Conservation (phyloP, 345 rosid species). For the Lepidium didymum region DNA sequence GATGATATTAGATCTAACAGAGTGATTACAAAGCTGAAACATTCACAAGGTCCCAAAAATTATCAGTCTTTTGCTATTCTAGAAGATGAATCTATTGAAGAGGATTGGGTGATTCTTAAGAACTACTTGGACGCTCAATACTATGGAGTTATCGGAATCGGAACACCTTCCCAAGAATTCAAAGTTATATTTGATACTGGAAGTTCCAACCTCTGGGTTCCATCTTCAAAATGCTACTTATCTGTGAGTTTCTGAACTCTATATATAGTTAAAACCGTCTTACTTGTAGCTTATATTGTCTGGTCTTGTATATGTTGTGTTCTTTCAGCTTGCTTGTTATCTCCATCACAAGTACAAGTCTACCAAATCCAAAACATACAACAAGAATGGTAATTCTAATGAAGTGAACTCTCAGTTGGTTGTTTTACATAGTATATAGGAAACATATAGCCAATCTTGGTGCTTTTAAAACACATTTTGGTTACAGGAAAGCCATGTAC, state of each 20-base stretch:
- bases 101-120: constrained; percentile 48
- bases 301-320: not conserved
- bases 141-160: constrained; percentile 65
- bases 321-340: constrained; percentile 61
- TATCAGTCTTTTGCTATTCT: not conserved
- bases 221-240: constrained; percentile 64
- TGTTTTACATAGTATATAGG: not conserved
- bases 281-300: not conserved
- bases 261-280: not conserved
- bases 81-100: constrained; percentile 15
- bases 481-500: constrained; percentile 46
- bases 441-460: not conserved
- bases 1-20: constrained; percentile 35
- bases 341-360: constrained; percentile 71
- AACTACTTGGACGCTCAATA: constrained; percentile 72
- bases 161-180: constrained; percentile 71
- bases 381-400: constrained; percentile 36
- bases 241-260: constrained; percentile 37
- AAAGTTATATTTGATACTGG: constrained; percentile 78
- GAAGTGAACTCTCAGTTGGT: not conserved
- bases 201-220: constrained; percentile 87
- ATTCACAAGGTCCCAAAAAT: not conserved
- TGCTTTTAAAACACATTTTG: not conserved
- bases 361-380: constrained; percentile 50
- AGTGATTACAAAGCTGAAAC: constrained; percentile 28